Evolutionary conservation across 148 eudicot genomes (phyloP), one percentile per base, ranked within the genome.

Genomic region (Nyssa sinensis): DNA sequence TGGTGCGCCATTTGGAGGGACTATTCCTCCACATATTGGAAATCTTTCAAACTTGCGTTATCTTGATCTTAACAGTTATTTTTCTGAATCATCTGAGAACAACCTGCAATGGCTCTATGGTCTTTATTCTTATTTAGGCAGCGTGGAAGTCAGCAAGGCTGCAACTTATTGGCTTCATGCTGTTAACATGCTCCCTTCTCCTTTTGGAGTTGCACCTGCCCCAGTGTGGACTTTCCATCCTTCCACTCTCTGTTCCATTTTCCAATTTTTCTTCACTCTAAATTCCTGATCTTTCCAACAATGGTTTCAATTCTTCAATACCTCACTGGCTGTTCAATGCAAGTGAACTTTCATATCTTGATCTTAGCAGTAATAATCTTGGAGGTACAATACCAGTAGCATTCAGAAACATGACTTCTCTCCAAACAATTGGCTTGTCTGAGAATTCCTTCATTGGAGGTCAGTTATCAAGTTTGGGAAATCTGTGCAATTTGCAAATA

Each of bases 261-360:
- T 30, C 65, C 5, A 64, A 74, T 53, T 66, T 74, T 4, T 44
- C 70, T 12, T 64, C 62, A 21, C 63, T 74, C 32, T 64, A 9
- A 7, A 51, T 64, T 1, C 70, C 65, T 53, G 70, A 74, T 41
- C 70, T 74, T 32, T 32, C 70, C 19, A 12, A 49, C 41, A 74
- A 74, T 31, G 62, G 7, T 55, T 74, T 74, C 63, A 49, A 74
- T 23, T 74, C 77, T 8, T 47, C 77, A 23, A 3, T 74, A 2
- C 77, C 77, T 21, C 8, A 21, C 0, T 74, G 77, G 77, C n/a
- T 73, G 11, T 71, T 57, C 64, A 58, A 57, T 23, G 17, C 34
- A 13, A 65, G 35, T 34, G 19, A n/a, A 19, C 72, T 69, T 16
- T 27, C 12, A 19, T 16, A 33, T 2, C 74, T 71, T 57, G 44